These are phyloP conservation scores for Circinella umbellata DNA, from an alignment of 371 early-diverging fungal species.

Conservation along the genomic window DNA sequence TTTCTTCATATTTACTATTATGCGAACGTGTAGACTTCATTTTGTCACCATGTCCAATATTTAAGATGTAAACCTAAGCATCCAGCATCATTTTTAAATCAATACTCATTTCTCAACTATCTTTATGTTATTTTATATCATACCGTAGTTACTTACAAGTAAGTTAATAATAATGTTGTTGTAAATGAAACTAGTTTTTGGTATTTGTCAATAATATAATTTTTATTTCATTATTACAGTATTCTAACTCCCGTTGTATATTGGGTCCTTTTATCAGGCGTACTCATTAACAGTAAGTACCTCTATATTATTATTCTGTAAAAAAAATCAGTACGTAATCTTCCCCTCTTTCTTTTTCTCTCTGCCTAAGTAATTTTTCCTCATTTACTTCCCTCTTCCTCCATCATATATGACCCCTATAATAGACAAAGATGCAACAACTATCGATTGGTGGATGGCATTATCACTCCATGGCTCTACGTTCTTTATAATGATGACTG, in stretches of 20 bases:
- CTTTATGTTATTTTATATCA: slow-evolving; percentile 48
- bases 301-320: neutral
- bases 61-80: slow-evolving; percentile 24
- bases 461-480: slow-evolving; percentile 57
- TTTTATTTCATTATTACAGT: slow-evolving; percentile 12
- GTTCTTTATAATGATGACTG: slow-evolving; percentile 54
- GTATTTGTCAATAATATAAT: no score
- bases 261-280: slow-evolving; percentile 42
- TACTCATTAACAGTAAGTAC: slow-evolving; percentile 9
- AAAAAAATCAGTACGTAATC: neutral
- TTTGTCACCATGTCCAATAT: slow-evolving; percentile 38
- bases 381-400: neutral
- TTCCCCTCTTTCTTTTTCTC: neutral
- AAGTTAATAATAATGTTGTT: slow-evolving; percentile 13
- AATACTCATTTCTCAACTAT: slow-evolving; percentile 40
- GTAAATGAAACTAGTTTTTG: no score
- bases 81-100: slow-evolving; percentile 35
- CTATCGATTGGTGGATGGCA: slow-evolving; percentile 45
- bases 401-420: neutral
- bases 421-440: slow-evolving; percentile 9
- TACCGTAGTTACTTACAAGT: slow-evolving; percentile 53
- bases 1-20: neutral
- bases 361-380: no score
- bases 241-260: slow-evolving; percentile 62
- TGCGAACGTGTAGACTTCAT: slow-evolving; percentile 18